Evolutionary conservation across 208 protist species (phyloP).

Genomic region (Crithidia expoeki): DNA sequence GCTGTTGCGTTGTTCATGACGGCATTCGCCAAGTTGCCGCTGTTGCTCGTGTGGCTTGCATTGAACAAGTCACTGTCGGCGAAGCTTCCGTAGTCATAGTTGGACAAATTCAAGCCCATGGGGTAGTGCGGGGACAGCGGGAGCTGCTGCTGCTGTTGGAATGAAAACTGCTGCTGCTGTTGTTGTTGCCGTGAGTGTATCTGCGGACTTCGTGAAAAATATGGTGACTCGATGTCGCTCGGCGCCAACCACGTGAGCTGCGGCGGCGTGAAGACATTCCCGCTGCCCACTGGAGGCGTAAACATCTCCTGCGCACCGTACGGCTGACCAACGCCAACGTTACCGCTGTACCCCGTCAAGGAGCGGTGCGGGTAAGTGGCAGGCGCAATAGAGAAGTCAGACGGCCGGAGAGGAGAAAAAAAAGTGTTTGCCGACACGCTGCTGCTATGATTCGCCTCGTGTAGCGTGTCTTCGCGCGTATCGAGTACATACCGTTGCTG

Average conservation of each 20-base stretch:
- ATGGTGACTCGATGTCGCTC: constrained; percentile 2
- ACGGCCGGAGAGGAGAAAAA: too few species aligned
- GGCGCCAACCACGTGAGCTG: constrained; percentile 2
- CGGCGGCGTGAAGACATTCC: not conserved
- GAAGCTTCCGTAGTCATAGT: constrained; percentile 1
- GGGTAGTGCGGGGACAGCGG: not conserved
- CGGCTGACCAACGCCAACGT: not conserved
- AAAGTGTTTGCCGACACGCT: too few species aligned
- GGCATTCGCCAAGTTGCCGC: not conserved
- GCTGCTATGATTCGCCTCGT: too few species aligned
- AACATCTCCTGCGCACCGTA: not conserved
- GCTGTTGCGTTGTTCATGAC: not conserved
- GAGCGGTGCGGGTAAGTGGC: not conserved
- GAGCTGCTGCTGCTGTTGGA: not conserved
- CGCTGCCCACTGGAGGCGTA: not conserved
- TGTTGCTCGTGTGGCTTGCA: constrained; percentile 3
- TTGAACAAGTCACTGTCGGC: constrained; percentile 7
- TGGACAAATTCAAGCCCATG: not conserved
- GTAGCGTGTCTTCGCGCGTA: too few species aligned
- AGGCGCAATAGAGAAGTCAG: too few species aligned
- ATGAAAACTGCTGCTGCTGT: constrained; percentile 17
- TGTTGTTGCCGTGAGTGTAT: not conserved
- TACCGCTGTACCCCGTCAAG: not conserved
- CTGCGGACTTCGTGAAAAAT: constrained; percentile 7
- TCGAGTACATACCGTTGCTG: not conserved